phyloP scores from a whole-genome alignment of 148 eudicot genomes.

The Rhododendron simsii region DNA sequence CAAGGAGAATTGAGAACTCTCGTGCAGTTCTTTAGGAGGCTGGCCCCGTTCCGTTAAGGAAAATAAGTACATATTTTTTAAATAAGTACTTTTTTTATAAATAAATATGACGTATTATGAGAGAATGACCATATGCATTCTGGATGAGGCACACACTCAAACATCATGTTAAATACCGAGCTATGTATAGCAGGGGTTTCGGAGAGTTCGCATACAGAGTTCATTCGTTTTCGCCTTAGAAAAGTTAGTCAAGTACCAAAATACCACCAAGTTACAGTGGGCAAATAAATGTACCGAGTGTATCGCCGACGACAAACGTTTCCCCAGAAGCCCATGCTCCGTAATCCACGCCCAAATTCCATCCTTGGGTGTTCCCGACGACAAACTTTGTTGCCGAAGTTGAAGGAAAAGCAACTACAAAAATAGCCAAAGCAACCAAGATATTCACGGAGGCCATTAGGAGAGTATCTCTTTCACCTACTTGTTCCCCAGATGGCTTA shows the following conservation, averaged over 20 bases:
- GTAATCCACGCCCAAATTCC: constrained; percentile 28
- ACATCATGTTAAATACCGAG: too few relatives aligned
- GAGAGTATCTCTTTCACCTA: neutral
- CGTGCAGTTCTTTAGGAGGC: too few relatives aligned
- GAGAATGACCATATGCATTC: neutral
- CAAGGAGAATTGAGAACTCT: too few relatives aligned
- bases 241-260: too few relatives aligned
- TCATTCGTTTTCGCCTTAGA: too few relatives aligned
- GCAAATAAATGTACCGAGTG: constrained; percentile 15
- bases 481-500: neutral
- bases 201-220: neutral
- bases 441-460: neutral
- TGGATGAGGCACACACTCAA: neutral
- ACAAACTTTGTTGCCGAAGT: constrained; percentile 10
- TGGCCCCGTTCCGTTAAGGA: too few relatives aligned
- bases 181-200: too few relatives aligned
- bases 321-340: constrained; percentile 32
- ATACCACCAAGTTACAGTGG: neutral
- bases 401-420: constrained; percentile 11
- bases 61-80: too few relatives aligned
- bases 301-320: constrained; percentile 32
- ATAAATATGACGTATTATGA: too few relatives aligned
- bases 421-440: neutral
- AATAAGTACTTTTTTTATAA: too few relatives aligned
- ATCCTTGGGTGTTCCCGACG: constrained; percentile 31